Evolutionary conservation across 2,329 filamentous ascomycete species (phyloP), one percentile per base, ranked within the genome.

Genomic region (Aspergillus ruber): DNA sequence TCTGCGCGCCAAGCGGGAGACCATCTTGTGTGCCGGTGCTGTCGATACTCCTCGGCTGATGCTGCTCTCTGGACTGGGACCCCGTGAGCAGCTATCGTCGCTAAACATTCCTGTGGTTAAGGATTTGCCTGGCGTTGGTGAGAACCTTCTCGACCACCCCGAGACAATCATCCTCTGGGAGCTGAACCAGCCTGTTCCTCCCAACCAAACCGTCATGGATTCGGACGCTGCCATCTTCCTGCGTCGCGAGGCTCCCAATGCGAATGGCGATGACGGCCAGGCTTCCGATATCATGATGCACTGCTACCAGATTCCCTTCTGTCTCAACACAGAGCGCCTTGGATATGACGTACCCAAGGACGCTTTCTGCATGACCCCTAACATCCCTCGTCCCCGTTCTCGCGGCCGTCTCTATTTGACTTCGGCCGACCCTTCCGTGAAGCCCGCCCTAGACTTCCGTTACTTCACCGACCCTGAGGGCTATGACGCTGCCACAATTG

Each of bases 281-380:
- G 84, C 87, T 47, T 86, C 86, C 54, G 90, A 95, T 63, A 73
- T 94, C 61, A 95, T 95, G 90, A 93, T 93, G 86, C 89, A 95
- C 74, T 95, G 89, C 79, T 95, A 95, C 75, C 90, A 95, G 72
- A 94, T 95, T 57, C 89, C 89, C 46, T 95, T 95, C 72, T 87
- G 84, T 53, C 81, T 90, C 57, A 95, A 95, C 78, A 95, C 89
- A 1, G 74, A 79, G 47, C 83, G 87, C 36, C 78, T 95, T 9
- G 89, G 89, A 56, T 95, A 84, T 66, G 81, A 83, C 59, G 74
- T 74, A 36, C 81, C 81, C 43, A 74, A 84, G 51, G 85, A 90
- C 60, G 88, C 88, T 45, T 94, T 94, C 76, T 93, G 88, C 80
- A 93, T 93, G 85, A 93, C 88, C 13, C 88, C 88, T 61, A 93